phyloP scores from a whole-genome alignment of 805 yeast genomes.

The Yarrowia sp. region DNA sequence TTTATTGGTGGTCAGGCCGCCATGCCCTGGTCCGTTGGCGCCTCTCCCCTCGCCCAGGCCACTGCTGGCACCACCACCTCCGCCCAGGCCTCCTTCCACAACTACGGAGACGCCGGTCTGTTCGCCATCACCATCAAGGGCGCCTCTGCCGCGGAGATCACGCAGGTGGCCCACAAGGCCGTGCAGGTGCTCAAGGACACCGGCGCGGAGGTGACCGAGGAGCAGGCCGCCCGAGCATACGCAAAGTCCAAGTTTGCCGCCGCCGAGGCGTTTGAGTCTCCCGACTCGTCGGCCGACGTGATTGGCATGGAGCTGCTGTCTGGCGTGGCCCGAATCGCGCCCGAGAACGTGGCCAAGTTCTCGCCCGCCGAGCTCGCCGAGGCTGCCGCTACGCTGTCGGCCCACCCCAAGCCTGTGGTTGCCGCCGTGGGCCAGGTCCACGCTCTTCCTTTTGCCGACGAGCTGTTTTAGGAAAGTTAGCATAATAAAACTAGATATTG shows the following conservation, averaged over 20 bases:
- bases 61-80: conserved; percentile 43
- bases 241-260: conserved; percentile 60
- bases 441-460: conserved; percentile 84
- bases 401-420: conserved; percentile 62
- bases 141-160: conserved; percentile 54
- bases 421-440: conserved; percentile 88
- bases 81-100: conserved; percentile 52
- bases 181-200: conserved; percentile 37
- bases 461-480: conserved; percentile 55
- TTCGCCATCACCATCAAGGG: conserved; percentile 69
- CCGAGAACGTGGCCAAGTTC: conserved; percentile 39
- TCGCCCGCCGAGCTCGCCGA: conserved; percentile 14
- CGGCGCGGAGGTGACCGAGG: conserved; percentile 34
- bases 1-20: conserved; percentile 53
- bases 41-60: conserved; percentile 49
- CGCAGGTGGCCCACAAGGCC: conserved; percentile 54
- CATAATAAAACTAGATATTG: conserved; percentile 25
- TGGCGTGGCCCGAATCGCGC: conserved; percentile 36
- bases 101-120: conserved; percentile 77
- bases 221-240: conserved; percentile 49
- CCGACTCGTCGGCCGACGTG: conserved; percentile 40
- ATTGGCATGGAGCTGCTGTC: conserved; percentile 47
- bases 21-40: conserved; percentile 54
- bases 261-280: conserved; percentile 43
- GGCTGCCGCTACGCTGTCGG: conserved; percentile 39